Conservation (phyloP, 176 grass and related monocot genomes). For the Aegilops longissima region DNA sequence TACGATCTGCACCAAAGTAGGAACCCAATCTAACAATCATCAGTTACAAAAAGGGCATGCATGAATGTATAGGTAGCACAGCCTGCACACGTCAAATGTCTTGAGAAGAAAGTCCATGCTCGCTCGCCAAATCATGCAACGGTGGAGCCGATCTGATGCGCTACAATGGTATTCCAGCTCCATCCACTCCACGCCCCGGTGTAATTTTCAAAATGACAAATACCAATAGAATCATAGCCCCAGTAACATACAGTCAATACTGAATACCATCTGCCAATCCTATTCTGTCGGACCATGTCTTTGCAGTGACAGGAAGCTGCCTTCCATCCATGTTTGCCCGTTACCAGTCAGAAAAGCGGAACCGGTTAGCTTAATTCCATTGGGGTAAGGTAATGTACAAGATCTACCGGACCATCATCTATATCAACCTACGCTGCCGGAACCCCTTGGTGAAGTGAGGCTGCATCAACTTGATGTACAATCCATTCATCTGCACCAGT, state of each 20-base stretch:
- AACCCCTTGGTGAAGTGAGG: slow-evolving; percentile 94
- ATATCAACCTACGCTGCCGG: slow-evolving; percentile 84
- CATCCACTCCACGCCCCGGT: too few relatives aligned
- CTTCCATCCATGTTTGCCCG: background rate
- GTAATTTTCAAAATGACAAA: too few relatives aligned
- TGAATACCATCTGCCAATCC: background rate
- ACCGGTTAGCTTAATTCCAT: slow-evolving; percentile 10
- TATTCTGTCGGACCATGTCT: slow-evolving; percentile 24
- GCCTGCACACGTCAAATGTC: background rate
- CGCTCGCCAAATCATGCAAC: background rate
- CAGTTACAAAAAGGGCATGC: slow-evolving; percentile 28
- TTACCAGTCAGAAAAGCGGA: slow-evolving; percentile 18
- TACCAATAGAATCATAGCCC: too few relatives aligned
- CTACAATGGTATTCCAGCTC: background rate
- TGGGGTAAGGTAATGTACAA: slow-evolving; percentile 29
- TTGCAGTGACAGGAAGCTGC: background rate
- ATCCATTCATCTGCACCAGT: slow-evolving; percentile 75
- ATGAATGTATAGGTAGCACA: background rate
- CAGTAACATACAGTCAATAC: too few relatives aligned
- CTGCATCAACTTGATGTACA: slow-evolving; percentile 97
- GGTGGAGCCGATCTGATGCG: background rate
- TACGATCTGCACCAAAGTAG: background rate
- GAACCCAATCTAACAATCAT: background rate
- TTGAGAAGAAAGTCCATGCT: background rate
- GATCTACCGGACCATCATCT: slow-evolving; percentile 15